Percentiles rank a stretch among this genome's conserved stretches.
Conservation (phyloP, 2,329 filamentous ascomycete genomes). For the Fusarium albidum region DNA sequence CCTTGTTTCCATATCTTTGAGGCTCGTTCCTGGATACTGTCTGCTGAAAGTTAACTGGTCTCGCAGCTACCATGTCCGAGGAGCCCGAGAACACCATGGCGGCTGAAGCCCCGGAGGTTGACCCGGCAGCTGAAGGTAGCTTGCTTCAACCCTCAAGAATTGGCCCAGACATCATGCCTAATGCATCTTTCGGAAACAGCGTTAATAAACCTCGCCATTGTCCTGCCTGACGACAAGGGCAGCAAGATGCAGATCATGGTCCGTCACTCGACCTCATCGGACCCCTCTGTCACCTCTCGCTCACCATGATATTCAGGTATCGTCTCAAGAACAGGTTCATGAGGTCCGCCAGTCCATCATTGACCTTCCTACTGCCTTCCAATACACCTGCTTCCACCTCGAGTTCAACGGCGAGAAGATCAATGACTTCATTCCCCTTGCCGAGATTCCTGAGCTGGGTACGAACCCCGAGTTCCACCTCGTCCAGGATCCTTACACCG, state of each 20-base stretch:
- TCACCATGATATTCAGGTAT: constrained; percentile 66
- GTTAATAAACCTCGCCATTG: constrained; percentile 73
- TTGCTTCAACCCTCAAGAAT: constrained; percentile 9
- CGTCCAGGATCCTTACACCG: constrained; percentile 95
- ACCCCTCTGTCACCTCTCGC: constrained; percentile 10
- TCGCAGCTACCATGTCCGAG: constrained; percentile 32
- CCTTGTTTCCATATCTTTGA: not conserved
- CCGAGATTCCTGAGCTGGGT: constrained; percentile 83
- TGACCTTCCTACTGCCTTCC: constrained; percentile 90
- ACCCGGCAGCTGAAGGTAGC: constrained; percentile 47
- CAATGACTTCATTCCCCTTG: constrained; percentile 94
- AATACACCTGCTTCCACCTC: constrained; percentile 98
- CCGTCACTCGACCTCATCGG: constrained; percentile 44
- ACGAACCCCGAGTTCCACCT: constrained; percentile 81
- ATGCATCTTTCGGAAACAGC: constrained; percentile 45
- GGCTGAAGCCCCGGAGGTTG: constrained; percentile 38
- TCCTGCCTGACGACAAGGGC: constrained; percentile 77
- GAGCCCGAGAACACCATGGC: constrained; percentile 39
- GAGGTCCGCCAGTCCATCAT: constrained; percentile 97
- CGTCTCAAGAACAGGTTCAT: constrained; percentile 93
- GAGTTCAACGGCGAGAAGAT: constrained; percentile 88
- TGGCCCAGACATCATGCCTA: constrained; percentile 19
- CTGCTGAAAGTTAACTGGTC: constrained; percentile 16
- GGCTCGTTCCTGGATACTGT: not conserved
- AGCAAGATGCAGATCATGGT: constrained; percentile 88